A percentile compares a stretch with the other conserved stretches of the same genome.
Evolutionary conservation across 495 filamentous ascomycete species (phyloP).

Genomic region (Daldinia loculata): DNA sequence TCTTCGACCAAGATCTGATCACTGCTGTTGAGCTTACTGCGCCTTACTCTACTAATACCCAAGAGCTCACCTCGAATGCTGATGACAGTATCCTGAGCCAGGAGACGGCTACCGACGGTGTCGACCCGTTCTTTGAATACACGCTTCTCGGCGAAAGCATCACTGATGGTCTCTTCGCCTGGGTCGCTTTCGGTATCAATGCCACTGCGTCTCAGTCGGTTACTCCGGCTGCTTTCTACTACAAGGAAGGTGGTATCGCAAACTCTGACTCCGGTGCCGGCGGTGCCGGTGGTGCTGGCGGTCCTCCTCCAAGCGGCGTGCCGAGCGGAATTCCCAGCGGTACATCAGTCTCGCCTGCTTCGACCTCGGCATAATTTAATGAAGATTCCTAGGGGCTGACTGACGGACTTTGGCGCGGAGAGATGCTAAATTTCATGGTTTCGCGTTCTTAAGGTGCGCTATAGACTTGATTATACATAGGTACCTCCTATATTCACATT

Average conservation of each 20-base stretch:
- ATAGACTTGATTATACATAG: too few relatives aligned
- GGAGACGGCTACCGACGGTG: neutral
- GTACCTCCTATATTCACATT: too few relatives aligned
- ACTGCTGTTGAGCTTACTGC: neutral
- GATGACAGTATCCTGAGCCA: neutral
- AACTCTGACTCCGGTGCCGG: neutral
- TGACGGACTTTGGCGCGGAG: neutral
- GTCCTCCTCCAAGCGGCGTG: neutral
- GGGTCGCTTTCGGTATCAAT: conserved; percentile 66
- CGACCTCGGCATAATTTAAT: neutral
- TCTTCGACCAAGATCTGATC: neutral
- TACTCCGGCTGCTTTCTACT: neutral
- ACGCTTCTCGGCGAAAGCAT: conserved; percentile 59
- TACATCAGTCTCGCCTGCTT: neutral
- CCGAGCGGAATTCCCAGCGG: neutral
- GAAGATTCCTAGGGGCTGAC: neutral
- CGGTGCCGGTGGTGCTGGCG: neutral
- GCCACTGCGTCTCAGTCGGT: conserved; percentile 33
- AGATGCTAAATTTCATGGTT: neutral
- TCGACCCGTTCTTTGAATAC: conserved; percentile 41
- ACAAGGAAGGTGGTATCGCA: neutral
- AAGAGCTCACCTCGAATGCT: neutral
- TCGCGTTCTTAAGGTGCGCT: too few relatives aligned
- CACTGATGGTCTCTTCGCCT: conserved; percentile 61
- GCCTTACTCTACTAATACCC: neutral